phyloP scores from a whole-genome alignment of 1,139 yeast species.

The Taiozyma sp. region DNA sequence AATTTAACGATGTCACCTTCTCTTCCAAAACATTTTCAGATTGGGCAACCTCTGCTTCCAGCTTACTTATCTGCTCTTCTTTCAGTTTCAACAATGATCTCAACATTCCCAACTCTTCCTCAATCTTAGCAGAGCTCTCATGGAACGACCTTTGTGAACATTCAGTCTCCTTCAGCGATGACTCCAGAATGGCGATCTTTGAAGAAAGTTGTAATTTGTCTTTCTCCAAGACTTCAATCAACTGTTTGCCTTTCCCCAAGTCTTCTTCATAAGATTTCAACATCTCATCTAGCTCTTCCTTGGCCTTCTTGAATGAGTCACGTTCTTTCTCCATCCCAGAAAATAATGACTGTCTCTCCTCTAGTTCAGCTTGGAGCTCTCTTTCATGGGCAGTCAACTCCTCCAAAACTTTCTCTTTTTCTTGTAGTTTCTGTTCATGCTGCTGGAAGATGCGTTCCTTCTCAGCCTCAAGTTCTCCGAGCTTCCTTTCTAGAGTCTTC shows the following conservation, averaged over 20 bases:
- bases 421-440: conserved; percentile 32
- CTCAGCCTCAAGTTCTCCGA: conserved; percentile 31
- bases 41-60: conserved; percentile 29
- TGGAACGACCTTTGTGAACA: conserved; percentile 14
- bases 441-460: conserved; percentile 26
- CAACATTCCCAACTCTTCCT: conserved; percentile 28
- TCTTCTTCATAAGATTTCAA: conserved; percentile 19
- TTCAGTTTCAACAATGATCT: conserved; percentile 29
- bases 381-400: conserved; percentile 36
- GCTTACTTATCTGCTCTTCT: conserved; percentile 30
- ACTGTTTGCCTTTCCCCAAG: conserved; percentile 18
- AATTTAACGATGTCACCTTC: conserved; percentile 30
- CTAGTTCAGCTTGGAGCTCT: conserved; percentile 34
- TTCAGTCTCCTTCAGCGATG: conserved; percentile 13
- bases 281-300: conserved; percentile 29
- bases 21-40: conserved; percentile 34
- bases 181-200: conserved; percentile 14
- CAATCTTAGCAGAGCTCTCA: conserved; percentile 13
- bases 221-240: conserved; percentile 19
- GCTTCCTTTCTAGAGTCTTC: conserved; percentile 42
- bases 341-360: conserved; percentile 30
- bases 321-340: conserved; percentile 34
- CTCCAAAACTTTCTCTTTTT: conserved; percentile 39
- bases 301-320: conserved; percentile 31
- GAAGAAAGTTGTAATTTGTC: conserved; percentile 18